phyloP scores from a whole-genome alignment of 805 yeast species.

The Komagataella mondaviorum region DNA sequence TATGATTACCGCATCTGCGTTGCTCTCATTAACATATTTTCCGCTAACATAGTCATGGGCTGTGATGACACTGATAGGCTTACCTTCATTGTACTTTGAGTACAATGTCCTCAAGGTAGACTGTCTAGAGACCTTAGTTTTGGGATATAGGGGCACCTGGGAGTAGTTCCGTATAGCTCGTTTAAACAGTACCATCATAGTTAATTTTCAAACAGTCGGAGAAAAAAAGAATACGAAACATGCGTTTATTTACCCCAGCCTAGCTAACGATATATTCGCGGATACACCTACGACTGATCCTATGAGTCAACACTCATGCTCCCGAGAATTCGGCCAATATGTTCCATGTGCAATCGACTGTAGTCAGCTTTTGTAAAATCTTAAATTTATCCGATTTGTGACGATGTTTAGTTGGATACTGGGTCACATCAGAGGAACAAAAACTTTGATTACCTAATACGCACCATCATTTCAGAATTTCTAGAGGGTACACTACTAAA shows the following conservation, averaged over 20 bases:
- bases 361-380: background rate
- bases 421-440: too few species aligned
- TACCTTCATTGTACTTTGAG: background rate
- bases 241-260: background rate
- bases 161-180: background rate
- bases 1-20: slow-evolving; percentile 58
- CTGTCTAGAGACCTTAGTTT: background rate
- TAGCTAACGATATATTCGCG: background rate
- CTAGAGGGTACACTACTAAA: background rate
- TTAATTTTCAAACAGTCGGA: background rate
- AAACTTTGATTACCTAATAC: too few species aligned
- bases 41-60: slow-evolving; percentile 83
- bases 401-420: too few species aligned
- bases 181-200: background rate
- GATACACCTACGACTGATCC: background rate
- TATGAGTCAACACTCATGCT: background rate
- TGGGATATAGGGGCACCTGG: background rate
- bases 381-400: background rate
- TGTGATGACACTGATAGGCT: slow-evolving; percentile 35
- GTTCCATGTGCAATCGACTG: background rate
- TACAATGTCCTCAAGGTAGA: background rate
- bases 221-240: background rate
- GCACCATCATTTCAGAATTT: too few species aligned
- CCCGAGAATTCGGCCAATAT: background rate
- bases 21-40: slow-evolving; percentile 42